These are phyloP conservation scores for Rostrohypoxylon terebratum DNA, from an alignment of 495 filamentous ascomycete genomes.

Conservation along the genomic window DNA sequence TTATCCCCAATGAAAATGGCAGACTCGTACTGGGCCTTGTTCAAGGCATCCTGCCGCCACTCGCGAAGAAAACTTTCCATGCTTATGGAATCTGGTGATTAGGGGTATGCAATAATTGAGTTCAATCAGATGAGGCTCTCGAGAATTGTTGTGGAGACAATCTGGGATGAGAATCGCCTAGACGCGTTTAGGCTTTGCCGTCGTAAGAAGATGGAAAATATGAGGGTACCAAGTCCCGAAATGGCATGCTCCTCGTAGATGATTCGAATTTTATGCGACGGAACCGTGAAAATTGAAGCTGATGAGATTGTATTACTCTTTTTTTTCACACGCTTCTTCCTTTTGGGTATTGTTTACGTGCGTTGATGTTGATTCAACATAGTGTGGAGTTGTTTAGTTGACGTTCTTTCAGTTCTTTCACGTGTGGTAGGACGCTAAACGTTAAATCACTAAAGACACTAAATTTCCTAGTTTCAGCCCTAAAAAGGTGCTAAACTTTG, in stretches of 20 bases:
- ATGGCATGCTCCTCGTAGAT: neutral
- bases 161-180: neutral
- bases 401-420: conserved; percentile 9
- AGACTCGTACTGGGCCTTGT: conserved; percentile 93
- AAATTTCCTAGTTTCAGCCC: conserved; percentile 17
- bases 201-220: neutral
- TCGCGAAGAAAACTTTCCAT: conserved; percentile 94
- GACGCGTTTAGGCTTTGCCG: conserved; percentile 28
- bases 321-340: neutral
- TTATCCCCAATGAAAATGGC: conserved; percentile 98
- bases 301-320: neutral
- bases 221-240: neutral
- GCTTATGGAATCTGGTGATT: conserved; percentile 33
- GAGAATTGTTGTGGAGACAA: conserved; percentile 14
- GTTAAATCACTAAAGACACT: conserved; percentile 4
- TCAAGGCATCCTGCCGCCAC: conserved; percentile 92
- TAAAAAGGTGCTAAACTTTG: conserved; percentile 15
- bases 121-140: neutral
- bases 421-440: conserved; percentile 13
- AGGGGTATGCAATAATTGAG: neutral
- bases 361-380: neutral
- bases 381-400: neutral
- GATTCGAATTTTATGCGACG: too few relatives aligned
- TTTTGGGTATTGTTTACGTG: neutral
- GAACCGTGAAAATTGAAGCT: too few relatives aligned